Percentiles rank a stretch among this genome's conserved stretches.
These are phyloP conservation scores for Sclerotinia trifoliorum DNA, from an alignment of 2,329 filamentous ascomycete genomes.

Conservation along the genomic window DNA sequence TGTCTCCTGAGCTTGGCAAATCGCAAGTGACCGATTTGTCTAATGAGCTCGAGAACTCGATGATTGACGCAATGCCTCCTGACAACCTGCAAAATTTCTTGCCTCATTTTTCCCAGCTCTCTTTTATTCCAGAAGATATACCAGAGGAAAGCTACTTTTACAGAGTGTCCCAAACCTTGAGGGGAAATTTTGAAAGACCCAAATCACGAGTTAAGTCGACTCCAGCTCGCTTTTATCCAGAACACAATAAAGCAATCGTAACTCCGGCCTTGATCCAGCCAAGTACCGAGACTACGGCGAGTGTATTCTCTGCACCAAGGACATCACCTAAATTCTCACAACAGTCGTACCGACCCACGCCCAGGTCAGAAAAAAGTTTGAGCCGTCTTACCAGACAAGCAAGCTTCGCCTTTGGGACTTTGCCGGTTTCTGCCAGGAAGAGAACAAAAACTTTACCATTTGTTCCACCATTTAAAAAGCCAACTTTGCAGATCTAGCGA, in stretches of 20 bases:
- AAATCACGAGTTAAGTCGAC: constrained; percentile 18
- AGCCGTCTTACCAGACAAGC: constrained; percentile 16
- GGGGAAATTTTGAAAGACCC: neutral
- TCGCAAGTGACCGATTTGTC: neutral
- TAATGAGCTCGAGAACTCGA: neutral
- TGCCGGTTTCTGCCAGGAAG: constrained; percentile 18
- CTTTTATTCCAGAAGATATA: constrained; percentile 11
- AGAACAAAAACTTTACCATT: constrained; percentile 19
- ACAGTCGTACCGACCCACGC: neutral
- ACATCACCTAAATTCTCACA: neutral
- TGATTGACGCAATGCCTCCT: neutral
- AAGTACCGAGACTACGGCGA: neutral
- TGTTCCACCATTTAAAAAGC: constrained; percentile 20
- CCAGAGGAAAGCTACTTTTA: constrained; percentile 20
- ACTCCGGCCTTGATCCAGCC: constrained; percentile 1
- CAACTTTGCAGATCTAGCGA: neutral
- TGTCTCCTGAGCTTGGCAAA: constrained; percentile 14
- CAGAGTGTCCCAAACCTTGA: constrained; percentile 22
- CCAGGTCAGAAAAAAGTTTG: constrained; percentile 17
- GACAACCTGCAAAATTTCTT: neutral
- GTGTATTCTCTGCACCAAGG: neutral
- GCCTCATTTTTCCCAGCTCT: constrained; percentile 18
- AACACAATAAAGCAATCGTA: no score
- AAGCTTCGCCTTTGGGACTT: constrained; percentile 12
- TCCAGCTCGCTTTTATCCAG: neutral